These are phyloP conservation scores for Acrasis kona DNA, from an alignment of 78 protist species.

Conservation along the genomic window DNA sequence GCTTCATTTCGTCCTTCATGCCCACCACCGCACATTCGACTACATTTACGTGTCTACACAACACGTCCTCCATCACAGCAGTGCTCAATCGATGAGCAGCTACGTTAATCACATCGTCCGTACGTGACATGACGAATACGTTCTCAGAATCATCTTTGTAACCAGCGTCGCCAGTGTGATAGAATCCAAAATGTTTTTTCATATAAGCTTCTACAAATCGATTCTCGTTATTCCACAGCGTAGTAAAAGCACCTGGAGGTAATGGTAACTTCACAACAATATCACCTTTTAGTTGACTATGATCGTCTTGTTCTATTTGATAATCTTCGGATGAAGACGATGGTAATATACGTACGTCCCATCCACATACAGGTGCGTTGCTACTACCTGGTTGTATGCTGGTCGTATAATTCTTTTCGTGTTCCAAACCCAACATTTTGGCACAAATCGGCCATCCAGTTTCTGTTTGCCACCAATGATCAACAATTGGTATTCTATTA, in stretches of 20 bases:
- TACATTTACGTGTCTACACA: slow-evolving; percentile 20
- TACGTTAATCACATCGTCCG: slow-evolving; percentile 81
- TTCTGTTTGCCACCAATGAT: slow-evolving; percentile 35
- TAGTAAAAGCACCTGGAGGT: slow-evolving; percentile 52
- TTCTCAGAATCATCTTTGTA: slow-evolving; percentile 34
- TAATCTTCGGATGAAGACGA: neutral
- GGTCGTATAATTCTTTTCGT: neutral
- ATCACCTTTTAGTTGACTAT: neutral
- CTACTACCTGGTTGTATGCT: slow-evolving; percentile 3
- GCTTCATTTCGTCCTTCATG: slow-evolving; percentile 47
- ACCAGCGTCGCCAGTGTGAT: slow-evolving; percentile 65
- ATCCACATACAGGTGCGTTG: slow-evolving; percentile 53
- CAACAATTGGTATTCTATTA: slow-evolving; percentile 23
- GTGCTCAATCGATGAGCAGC: slow-evolving; percentile 74
- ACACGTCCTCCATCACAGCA: slow-evolving; percentile 55
- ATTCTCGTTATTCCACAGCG: slow-evolving; percentile 33
- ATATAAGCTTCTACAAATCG: slow-evolving; percentile 34
- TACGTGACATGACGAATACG: slow-evolving; percentile 47
- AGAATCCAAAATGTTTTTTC: slow-evolving; percentile 27
- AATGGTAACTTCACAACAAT: slow-evolving; percentile 35
- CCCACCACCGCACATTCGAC: slow-evolving; percentile 78
- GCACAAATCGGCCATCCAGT: slow-evolving; percentile 34
- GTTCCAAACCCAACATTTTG: neutral
- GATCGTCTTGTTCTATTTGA: neutral
- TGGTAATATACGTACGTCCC: slow-evolving; percentile 13